phyloP scores from a whole-genome alignment of 169 alveolate species.

The Cardiosporidium cionae region DNA sequence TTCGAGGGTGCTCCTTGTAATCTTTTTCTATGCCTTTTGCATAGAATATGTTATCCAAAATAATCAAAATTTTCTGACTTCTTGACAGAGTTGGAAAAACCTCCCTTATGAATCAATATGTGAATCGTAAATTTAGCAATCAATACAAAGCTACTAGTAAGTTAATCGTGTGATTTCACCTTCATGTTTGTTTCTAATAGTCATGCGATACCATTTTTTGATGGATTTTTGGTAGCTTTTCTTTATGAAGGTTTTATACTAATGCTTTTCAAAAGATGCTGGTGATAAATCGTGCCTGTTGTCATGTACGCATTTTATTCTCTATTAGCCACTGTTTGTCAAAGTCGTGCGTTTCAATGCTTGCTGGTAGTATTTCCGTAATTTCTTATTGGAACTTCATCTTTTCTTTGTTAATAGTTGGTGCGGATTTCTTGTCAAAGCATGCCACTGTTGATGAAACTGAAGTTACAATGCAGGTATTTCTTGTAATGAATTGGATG shows the following conservation, averaged over 20 bases:
- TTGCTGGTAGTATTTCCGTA: no score
- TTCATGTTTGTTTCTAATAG: background rate
- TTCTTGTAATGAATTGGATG: no score
- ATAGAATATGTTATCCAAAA: no score
- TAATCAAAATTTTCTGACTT: no score
- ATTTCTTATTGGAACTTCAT: no score
- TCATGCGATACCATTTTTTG: background rate
- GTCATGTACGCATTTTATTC: no score
- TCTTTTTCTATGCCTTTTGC: no score
- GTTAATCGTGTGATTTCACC: constrained; percentile 3
- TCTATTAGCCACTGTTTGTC: no score
- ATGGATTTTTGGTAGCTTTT: background rate
- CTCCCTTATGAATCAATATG: constrained; percentile 95
- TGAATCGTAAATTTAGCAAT: constrained; percentile 86
- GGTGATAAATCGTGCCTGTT: no score
- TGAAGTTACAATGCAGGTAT: constrained; percentile 72
- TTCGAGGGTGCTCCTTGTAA: no score
- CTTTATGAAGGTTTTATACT: background rate
- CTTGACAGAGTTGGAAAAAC: constrained; percentile 92
- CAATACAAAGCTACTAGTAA: constrained; percentile 93
- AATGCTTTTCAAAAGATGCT: no score
- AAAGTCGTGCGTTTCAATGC: no score
- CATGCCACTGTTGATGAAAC: constrained; percentile 91
- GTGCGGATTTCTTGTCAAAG: constrained; percentile 97
- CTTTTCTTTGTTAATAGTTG: constrained; percentile 73